These are phyloP conservation scores for Linnemannia elongata DNA, from an alignment of 192 early-diverging fungal species.

Conservation along the genomic window DNA sequence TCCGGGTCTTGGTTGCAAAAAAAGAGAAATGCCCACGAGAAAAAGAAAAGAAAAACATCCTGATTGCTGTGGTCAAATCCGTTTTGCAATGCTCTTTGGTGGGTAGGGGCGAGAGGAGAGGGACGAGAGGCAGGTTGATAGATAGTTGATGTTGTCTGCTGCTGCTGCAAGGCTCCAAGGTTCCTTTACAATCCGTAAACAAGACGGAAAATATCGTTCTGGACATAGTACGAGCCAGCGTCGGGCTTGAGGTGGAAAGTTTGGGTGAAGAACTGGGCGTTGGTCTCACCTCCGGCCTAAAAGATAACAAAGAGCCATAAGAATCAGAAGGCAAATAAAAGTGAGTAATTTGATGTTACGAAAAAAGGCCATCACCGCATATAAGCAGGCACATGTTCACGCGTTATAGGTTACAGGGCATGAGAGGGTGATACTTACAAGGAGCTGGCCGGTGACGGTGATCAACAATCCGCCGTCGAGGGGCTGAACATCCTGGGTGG, in stretches of 20 bases:
- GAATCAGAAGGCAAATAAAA: neutral
- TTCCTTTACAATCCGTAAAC: conserved; percentile 65
- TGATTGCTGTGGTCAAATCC: neutral
- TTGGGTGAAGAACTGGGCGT: conserved; percentile 88
- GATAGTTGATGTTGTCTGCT: neutral
- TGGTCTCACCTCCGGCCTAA: conserved; percentile 83
- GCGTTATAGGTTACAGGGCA: too few species aligned
- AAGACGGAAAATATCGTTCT: conserved; percentile 90
- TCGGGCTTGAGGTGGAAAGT: conserved; percentile 90
- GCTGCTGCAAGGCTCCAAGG: neutral
- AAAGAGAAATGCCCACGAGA: neutral
- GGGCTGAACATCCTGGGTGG: conserved; percentile 88
- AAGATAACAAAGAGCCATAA: conserved; percentile 3
- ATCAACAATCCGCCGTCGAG: conserved; percentile 74
- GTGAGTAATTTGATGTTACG: neutral
- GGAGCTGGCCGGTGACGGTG: conserved; percentile 88
- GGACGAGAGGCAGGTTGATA: neutral
- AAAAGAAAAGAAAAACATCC: too few species aligned
- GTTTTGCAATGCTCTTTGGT: neutral
- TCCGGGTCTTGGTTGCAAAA: neutral
- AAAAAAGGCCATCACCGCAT: too few species aligned
- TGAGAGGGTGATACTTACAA: conserved; percentile 60
- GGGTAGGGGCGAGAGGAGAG: neutral
- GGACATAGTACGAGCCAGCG: conserved; percentile 77
- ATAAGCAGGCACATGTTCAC: neutral